Percentiles rank a stretch among this genome's conserved stretches.
Conservation (phyloP, 2,329 filamentous ascomycete species). For the Hypoxylon sp. region DNA sequence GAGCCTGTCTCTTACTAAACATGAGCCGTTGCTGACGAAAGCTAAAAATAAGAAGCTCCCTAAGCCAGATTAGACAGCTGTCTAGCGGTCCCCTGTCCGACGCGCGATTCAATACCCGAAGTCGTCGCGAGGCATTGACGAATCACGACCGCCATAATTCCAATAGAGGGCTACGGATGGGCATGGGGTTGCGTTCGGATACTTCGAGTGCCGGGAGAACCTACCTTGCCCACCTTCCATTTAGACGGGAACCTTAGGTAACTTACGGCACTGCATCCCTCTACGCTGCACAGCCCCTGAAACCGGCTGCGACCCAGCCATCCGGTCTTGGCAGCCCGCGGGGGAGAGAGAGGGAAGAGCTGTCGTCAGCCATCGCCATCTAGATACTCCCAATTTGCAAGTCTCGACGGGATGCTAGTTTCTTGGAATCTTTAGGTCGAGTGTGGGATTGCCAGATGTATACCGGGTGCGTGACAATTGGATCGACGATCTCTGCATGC, state of each 20-base stretch:
- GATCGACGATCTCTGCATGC: constrained; percentile 12
- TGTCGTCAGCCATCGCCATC: constrained; percentile 23
- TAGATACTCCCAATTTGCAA: not conserved
- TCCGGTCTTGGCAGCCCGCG: constrained; percentile 12
- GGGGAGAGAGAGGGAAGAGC: constrained; percentile 2
- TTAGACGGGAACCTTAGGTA: not conserved
- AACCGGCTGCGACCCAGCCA: constrained; percentile 7
- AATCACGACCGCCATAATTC: constrained; percentile 29
- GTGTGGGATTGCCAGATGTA: not conserved
- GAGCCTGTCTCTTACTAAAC: not conserved
- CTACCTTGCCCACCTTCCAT: constrained; percentile 7
- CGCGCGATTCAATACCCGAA: not conserved
- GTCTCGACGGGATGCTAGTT: constrained; percentile 1
- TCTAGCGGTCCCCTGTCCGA: not conserved
- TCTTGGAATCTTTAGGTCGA: not conserved
- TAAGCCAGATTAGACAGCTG: not conserved
- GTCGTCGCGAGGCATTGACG: constrained; percentile 15
- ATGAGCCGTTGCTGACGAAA: constrained; percentile 1
- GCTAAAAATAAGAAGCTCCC: constrained; percentile 7
- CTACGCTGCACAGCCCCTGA: constrained; percentile 28
- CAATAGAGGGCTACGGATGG: constrained; percentile 25
- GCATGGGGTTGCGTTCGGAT: constrained; percentile 21
- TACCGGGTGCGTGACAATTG: constrained; percentile 10
- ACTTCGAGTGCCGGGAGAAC: constrained; percentile 15
- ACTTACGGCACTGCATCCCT: not conserved